Evolutionary conservation across 2,329 filamentous ascomycete genomes (phyloP).

Genomic region (Phyllosticta ampelicida): DNA sequence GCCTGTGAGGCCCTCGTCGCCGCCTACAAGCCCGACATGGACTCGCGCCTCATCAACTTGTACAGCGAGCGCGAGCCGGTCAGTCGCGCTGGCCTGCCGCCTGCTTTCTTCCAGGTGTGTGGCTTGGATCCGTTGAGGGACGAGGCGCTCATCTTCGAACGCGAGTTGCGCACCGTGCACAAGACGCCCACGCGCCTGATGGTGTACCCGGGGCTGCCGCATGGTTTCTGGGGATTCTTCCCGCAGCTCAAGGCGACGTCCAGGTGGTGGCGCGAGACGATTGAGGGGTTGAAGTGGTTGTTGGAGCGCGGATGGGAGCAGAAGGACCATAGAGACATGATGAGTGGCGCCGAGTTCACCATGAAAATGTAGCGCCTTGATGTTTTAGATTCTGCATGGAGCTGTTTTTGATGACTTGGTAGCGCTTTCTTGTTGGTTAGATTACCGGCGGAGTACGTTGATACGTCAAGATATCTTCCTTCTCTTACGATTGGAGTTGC

Average conservation of each 20-base stretch:
- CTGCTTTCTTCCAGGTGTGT: slow-evolving; percentile 40
- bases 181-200: slow-evolving; percentile 36
- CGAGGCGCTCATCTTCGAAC: slow-evolving; percentile 43
- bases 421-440: neutral
- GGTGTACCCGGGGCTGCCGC: slow-evolving; percentile 33
- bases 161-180: slow-evolving; percentile 34
- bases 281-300: slow-evolving; percentile 3
- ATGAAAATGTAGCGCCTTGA: neutral
- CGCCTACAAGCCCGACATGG: slow-evolving; percentile 22
- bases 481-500: neutral
- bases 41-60: slow-evolving; percentile 19
- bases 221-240: slow-evolving; percentile 30
- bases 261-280: slow-evolving; percentile 8
- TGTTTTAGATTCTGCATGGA: neutral
- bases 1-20: slow-evolving; percentile 10
- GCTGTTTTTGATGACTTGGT: neutral
- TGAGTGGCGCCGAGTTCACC: neutral
- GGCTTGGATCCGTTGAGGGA: slow-evolving; percentile 42
- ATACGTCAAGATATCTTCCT: neutral
- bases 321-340: neutral
- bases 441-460: too few relatives aligned
- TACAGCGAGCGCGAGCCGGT: neutral
- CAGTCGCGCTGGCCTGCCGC: slow-evolving; percentile 25
- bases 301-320: neutral
- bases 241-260: slow-evolving; percentile 19